phyloP scores from a whole-genome alignment of 2,329 filamentous ascomycete genomes.

The Bipolaris oryzae region DNA sequence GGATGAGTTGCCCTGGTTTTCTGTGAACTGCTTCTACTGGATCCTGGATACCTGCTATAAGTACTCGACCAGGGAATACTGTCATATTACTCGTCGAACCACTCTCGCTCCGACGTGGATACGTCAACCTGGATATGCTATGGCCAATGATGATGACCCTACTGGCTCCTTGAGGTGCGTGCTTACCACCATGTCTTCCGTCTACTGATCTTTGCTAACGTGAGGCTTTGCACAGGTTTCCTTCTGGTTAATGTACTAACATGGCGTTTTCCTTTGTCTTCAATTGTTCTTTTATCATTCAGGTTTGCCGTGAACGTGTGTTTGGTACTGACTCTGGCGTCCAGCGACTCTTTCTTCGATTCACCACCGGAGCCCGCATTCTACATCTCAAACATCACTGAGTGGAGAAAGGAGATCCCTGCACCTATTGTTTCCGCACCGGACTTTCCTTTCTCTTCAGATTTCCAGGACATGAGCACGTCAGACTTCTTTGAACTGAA shows the following conservation, averaged over 20 bases:
- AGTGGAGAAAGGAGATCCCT: constrained; percentile 51
- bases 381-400: constrained; percentile 48
- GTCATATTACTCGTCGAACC: too few relatives aligned
- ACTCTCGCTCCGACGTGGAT: neutral
- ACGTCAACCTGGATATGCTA: neutral
- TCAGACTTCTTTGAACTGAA: constrained; percentile 44
- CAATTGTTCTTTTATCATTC: constrained; percentile 18
- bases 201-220: constrained; percentile 19
- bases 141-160: neutral
- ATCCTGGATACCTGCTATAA: constrained; percentile 5
- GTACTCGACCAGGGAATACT: neutral
- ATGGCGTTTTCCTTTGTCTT: constrained; percentile 44
- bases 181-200: neutral
- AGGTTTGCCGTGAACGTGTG: constrained; percentile 24
- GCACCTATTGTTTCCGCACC: constrained; percentile 40
- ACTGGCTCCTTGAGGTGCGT: constrained; percentile 26
- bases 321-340: constrained; percentile 45
- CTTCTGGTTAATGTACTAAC: constrained; percentile 39
- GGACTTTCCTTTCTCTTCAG: constrained; percentile 45
- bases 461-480: constrained; percentile 44
- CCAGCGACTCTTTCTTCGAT: constrained; percentile 50
- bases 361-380: constrained; percentile 42
- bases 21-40: constrained; percentile 4
- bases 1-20: constrained; percentile 12
- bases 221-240: constrained; percentile 11